These are phyloP conservation scores for Syzygium aromaticum DNA, from an alignment of 345 rosid species.

Conservation along the genomic window DNA sequence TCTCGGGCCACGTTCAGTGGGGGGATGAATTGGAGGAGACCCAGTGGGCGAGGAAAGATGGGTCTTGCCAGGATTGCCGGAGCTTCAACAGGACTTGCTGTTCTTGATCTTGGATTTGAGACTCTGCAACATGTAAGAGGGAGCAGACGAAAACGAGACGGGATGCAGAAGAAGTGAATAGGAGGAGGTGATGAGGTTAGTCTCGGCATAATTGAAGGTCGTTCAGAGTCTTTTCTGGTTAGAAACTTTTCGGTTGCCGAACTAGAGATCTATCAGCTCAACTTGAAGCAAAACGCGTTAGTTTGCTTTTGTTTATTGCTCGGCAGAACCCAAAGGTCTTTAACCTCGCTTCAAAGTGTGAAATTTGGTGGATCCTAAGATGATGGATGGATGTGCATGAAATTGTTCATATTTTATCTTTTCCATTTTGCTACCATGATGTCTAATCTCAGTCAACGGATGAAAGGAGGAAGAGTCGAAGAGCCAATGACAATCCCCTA, in stretches of 20 bases:
- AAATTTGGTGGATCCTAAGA: too few relatives aligned
- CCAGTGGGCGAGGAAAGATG: slow-evolving; percentile 29
- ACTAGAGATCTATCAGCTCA: background rate
- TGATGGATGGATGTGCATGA: too few relatives aligned
- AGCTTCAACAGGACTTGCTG: slow-evolving; percentile 25
- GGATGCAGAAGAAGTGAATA: background rate
- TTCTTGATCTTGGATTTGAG: slow-evolving; percentile 26
- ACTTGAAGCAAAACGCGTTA: too few relatives aligned
- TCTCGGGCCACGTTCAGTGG: slow-evolving; percentile 53
- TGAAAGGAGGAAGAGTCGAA: too few relatives aligned
- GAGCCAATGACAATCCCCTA: too few relatives aligned
- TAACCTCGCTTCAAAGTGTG: background rate
- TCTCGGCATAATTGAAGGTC: background rate
- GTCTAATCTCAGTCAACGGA: too few relatives aligned
- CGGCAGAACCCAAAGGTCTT: too few relatives aligned
- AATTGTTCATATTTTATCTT: too few relatives aligned
- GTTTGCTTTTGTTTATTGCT: background rate
- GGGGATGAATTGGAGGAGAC: slow-evolving; percentile 10
- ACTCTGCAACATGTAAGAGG: slow-evolving; percentile 6
- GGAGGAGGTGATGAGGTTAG: background rate
- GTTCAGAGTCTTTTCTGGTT: background rate
- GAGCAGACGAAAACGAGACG: background rate
- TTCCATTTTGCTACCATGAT: too few relatives aligned
- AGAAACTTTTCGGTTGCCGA: background rate
- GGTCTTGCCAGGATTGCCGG: slow-evolving; percentile 33